Conservation (phyloP, 371 early-diverging fungal genomes). For the Mortierella sp. region DNA sequence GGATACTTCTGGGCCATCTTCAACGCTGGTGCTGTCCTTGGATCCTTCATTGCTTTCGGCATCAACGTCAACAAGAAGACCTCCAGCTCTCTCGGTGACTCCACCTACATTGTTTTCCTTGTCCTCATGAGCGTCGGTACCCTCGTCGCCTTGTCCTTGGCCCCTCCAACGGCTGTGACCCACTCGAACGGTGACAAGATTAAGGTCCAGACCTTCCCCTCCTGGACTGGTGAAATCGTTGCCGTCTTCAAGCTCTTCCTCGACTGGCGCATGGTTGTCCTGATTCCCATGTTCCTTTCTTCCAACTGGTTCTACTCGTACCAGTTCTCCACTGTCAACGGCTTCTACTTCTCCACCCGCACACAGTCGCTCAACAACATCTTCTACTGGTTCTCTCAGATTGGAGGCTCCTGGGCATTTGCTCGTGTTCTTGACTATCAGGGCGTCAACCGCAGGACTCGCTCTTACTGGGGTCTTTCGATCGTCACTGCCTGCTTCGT, state of each 20-base stretch:
- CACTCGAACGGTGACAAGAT: conserved; percentile 71
- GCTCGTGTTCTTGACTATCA: conserved; percentile 65
- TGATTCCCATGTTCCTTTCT: conserved; percentile 73
- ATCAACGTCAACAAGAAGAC: conserved; percentile 53
- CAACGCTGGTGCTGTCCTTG: conserved; percentile 68
- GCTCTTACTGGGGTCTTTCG: conserved; percentile 60
- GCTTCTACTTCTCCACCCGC: conserved; percentile 25
- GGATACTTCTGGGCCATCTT: conserved; percentile 84
- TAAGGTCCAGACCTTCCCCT: conserved; percentile 57
- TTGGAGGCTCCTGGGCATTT: conserved; percentile 64
- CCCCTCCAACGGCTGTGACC: conserved; percentile 64
- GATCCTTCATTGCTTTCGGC: conserved; percentile 74
- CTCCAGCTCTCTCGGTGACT: conserved; percentile 20
- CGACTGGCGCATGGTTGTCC: conserved; percentile 65
- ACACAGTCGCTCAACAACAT: conserved; percentile 53
- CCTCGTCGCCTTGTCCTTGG: conserved; percentile 60
- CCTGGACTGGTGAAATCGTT: conserved; percentile 62
- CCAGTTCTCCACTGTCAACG: conserved; percentile 58
- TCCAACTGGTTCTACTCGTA: conserved; percentile 82
- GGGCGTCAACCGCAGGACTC: conserved; percentile 56
- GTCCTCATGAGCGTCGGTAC: conserved; percentile 69
- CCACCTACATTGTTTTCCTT: conserved; percentile 73
- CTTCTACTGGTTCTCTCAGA: conserved; percentile 76
- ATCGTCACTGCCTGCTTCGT: conserved; percentile 60
- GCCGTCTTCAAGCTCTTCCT: conserved; percentile 68